Percentiles rank a stretch among this genome's conserved stretches.
phyloP scores from a whole-genome alignment of 176 grass and related monocot genomes.

The Avena sativa region DNA sequence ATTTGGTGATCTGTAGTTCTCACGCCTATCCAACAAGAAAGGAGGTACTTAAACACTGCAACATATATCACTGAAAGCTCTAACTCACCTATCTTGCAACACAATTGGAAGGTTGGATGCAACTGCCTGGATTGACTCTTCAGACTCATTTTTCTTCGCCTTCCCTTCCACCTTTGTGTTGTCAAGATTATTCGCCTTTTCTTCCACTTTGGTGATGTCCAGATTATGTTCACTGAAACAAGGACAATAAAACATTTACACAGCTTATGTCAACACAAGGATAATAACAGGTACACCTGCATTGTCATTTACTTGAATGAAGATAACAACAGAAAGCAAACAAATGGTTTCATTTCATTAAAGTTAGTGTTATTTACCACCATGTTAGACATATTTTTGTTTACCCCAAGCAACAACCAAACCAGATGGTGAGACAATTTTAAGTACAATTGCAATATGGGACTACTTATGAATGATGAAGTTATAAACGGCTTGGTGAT shows the following conservation, averaged over 20 bases:
- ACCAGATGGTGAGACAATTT: no score
- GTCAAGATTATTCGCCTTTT: constrained; percentile 33
- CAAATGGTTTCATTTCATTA: neutral
- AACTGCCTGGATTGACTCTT: constrained; percentile 26
- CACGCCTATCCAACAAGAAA: constrained; percentile 3
- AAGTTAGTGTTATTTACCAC: neutral
- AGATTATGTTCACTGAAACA: constrained; percentile 61
- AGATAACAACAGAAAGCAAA: neutral
- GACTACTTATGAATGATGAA: no score
- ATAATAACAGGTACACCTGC: neutral
- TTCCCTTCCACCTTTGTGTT: neutral
- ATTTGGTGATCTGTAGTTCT: neutral
- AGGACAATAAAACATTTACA: constrained; percentile 20
- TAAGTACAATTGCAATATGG: no score
- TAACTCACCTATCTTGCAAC: constrained; percentile 26
- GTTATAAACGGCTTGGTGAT: no score
- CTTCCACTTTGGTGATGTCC: constrained; percentile 10
- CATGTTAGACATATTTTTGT: neutral
- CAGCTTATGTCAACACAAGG: neutral
- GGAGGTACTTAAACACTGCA: neutral
- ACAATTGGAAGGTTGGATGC: neutral
- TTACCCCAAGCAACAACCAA: no score
- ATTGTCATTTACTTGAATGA: neutral
- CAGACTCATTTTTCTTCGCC: constrained; percentile 16
- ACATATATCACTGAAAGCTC: neutral